These are phyloP conservation scores for Castanea sativa DNA, from an alignment of 306 rosid genomes.

Conservation along the genomic window DNA sequence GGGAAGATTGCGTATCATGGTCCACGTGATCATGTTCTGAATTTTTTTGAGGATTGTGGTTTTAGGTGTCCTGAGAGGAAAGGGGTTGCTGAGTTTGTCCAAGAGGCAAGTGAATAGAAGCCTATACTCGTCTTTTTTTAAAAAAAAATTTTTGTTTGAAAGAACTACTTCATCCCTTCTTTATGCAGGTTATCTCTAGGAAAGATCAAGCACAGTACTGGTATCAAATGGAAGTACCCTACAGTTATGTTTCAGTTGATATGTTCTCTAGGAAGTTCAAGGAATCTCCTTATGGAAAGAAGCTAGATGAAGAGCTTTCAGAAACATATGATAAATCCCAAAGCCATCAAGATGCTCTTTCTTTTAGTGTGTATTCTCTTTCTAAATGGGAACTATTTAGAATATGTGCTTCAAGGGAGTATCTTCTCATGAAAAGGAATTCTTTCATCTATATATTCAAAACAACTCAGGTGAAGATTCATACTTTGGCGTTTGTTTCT, in stretches of 20 bases:
- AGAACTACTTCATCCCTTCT: neutral
- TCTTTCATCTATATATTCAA: constrained; percentile 34
- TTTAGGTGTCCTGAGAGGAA: constrained; percentile 50
- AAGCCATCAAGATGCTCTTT: constrained; percentile 22
- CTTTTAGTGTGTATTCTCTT: constrained; percentile 24
- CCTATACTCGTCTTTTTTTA: neutral
- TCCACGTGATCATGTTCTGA: constrained; percentile 37
- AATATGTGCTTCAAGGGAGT: constrained; percentile 44
- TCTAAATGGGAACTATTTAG: constrained; percentile 44
- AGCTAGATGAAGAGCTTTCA: constrained; percentile 27
- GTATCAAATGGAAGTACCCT: constrained; percentile 17
- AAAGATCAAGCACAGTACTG: constrained; percentile 52
- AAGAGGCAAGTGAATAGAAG: neutral
- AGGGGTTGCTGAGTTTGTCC: constrained; percentile 29
- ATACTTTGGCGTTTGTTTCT: neutral
- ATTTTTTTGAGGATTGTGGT: constrained; percentile 42
- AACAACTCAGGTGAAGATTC: constrained; percentile 34
- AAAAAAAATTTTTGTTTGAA: neutral
- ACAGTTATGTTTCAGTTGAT: constrained; percentile 26
- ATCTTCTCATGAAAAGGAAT: constrained; percentile 47
- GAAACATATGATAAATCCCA: constrained; percentile 21
- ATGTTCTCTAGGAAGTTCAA: constrained; percentile 29
- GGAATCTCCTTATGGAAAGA: constrained; percentile 32
- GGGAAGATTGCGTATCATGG: constrained; percentile 51
- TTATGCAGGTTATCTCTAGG: neutral